Evolutionary conservation across 2,329 filamentous ascomycete species (phyloP).

Genomic region (Amphichorda felina): DNA sequence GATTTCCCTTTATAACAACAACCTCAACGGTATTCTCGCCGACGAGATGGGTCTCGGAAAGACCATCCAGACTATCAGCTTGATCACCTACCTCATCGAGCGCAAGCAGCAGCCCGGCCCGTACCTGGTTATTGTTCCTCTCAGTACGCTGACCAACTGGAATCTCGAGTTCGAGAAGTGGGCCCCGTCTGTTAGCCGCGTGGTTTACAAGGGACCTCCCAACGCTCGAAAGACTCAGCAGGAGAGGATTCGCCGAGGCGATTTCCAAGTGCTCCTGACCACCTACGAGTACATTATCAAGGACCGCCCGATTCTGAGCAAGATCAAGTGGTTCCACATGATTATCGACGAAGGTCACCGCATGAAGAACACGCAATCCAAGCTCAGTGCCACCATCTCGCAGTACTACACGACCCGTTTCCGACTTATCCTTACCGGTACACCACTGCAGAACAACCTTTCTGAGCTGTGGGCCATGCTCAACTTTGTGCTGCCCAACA

Average conservation of each 20-base stretch:
- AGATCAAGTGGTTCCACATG: constrained; percentile 99
- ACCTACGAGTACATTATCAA: constrained; percentile 99
- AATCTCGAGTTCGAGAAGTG: constrained; percentile 98
- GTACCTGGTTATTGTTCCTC: constrained; percentile 90
- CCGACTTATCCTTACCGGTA: constrained; percentile 93
- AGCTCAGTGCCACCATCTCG: constrained; percentile 88
- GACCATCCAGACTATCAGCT: constrained; percentile 96
- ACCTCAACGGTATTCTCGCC: constrained; percentile 94
- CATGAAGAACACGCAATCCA: constrained; percentile 98
- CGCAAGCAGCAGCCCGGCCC: constrained; percentile 85
- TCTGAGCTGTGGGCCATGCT: constrained; percentile 95
- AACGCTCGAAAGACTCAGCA: constrained; percentile 80
- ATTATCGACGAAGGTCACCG: constrained; percentile 98
- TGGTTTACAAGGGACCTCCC: constrained; percentile 96
- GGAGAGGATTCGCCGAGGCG: constrained; percentile 84
- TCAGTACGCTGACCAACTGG: constrained; percentile 98
- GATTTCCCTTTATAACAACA: constrained; percentile 99
- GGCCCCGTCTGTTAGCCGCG: constrained; percentile 75
- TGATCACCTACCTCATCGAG: constrained; percentile 96
- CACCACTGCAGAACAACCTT: constrained; percentile 92
- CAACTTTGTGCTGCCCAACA: constrained; percentile 95
- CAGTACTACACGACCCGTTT: constrained; percentile 93
- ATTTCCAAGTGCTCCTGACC: constrained; percentile 92
- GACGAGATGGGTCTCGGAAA: constrained; percentile 99
- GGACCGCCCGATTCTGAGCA: constrained; percentile 85